These are phyloP conservation scores for Begonia loranthoides DNA, from an alignment of 306 rosid species.

Conservation along the genomic window DNA sequence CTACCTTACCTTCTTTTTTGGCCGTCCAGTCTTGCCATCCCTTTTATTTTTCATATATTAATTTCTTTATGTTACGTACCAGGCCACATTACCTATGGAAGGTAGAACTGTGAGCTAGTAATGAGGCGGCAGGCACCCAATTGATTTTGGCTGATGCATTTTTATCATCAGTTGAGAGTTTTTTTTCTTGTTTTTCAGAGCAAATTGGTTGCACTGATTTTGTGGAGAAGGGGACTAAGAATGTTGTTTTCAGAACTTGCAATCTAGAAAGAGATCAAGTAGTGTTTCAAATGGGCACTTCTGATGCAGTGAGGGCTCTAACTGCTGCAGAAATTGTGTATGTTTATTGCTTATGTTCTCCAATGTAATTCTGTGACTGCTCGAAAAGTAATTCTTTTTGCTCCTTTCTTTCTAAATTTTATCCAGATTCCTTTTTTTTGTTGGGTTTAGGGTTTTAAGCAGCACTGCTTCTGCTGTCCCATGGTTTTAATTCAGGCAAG, in stretches of 20 bases:
- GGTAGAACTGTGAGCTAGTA: too few relatives aligned
- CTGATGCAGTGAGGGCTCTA: conserved; percentile 73
- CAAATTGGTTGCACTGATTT: conserved; percentile 52
- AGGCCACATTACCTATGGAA: too few relatives aligned
- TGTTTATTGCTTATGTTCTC: conserved; percentile 17
- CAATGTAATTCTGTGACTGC: neutral
- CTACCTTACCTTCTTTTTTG: too few relatives aligned
- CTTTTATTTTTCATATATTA: too few relatives aligned
- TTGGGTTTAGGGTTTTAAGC: conserved; percentile 7
- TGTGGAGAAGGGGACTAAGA: conserved; percentile 69
- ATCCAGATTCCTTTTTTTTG: conserved; percentile 19
- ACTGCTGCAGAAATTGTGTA: conserved; percentile 73
- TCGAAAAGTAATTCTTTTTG: neutral
- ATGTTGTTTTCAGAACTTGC: conserved; percentile 80
- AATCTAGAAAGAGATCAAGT: conserved; percentile 51
- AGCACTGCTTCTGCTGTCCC: too few relatives aligned
- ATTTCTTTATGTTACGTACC: too few relatives aligned
- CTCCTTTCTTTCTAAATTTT: neutral
- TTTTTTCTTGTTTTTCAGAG: conserved; percentile 19
- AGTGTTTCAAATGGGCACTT: conserved; percentile 86
- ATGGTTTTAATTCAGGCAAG: too few relatives aligned
- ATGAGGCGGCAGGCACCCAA: too few relatives aligned
- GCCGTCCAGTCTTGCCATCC: too few relatives aligned
- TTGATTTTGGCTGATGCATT: too few relatives aligned
- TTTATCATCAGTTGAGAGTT: neutral